These are phyloP conservation scores for Primulina huaijiensis DNA, from an alignment of 257 asterid species.

Conservation along the genomic window DNA sequence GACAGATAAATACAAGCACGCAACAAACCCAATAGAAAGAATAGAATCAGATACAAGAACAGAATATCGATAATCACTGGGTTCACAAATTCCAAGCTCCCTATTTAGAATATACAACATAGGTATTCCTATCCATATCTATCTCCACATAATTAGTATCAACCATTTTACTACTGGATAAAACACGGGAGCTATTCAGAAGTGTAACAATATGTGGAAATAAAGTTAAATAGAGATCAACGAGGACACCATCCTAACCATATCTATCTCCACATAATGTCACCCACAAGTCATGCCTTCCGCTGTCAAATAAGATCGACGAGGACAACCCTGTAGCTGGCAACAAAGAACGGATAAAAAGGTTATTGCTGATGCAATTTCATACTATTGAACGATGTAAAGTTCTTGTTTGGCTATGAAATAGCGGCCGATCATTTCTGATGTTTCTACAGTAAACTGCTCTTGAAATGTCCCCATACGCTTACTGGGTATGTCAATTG, in stretches of 20 bases:
- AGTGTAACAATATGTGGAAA: neutral
- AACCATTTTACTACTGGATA: neutral
- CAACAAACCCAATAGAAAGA: too few species aligned
- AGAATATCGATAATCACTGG: too few species aligned
- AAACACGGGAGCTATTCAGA: too few species aligned
- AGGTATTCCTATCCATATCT: too few species aligned
- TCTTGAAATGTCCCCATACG: slow-evolving; percentile 88
- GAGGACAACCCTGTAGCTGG: too few species aligned
- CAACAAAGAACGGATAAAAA: neutral
- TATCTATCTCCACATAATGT: too few species aligned
- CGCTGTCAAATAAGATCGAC: neutral
- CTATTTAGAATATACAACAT: neutral
- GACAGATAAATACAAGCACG: too few species aligned
- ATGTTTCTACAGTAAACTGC: slow-evolving; percentile 63
- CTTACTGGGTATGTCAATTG: slow-evolving; percentile 68
- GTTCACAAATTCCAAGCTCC: neutral
- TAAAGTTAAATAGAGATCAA: neutral
- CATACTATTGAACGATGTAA: slow-evolving; percentile 46
- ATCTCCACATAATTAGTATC: too few species aligned
- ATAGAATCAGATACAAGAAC: too few species aligned
- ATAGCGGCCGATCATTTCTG: slow-evolving; percentile 57
- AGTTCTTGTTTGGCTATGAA: slow-evolving; percentile 85
- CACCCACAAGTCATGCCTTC: neutral
- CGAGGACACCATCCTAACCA: too few species aligned
- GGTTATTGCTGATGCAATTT: neutral